Evolutionary conservation across 2,329 filamentous ascomycete genomes (phyloP).

Genomic region (Ambrosiella beaveri): DNA sequence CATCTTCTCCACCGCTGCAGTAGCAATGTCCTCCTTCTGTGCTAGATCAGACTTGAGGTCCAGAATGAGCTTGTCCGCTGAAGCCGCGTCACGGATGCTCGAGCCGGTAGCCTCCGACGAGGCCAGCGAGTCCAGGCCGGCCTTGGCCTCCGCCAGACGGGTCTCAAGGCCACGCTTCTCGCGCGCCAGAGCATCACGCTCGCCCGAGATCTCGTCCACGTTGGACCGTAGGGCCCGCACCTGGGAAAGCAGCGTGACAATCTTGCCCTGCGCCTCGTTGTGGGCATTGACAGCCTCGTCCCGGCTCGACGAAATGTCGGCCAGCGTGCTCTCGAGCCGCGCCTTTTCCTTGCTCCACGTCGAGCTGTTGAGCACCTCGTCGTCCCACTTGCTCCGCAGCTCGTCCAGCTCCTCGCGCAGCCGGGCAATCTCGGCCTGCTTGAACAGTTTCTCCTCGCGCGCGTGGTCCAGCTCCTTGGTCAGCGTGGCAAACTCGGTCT

Average conservation of each 20-base stretch:
- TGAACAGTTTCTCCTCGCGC: constrained; percentile 73
- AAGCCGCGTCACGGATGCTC: constrained; percentile 75
- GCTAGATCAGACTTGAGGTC: constrained; percentile 78
- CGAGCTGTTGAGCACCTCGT: constrained; percentile 91
- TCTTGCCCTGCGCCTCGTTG: constrained; percentile 85
- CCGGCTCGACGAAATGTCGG: constrained; percentile 75
- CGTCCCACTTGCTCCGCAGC: constrained; percentile 89
- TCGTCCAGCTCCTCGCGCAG: constrained; percentile 94
- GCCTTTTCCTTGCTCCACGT: constrained; percentile 98
- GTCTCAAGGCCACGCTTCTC: constrained; percentile 84
- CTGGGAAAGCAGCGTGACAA: constrained; percentile 78
- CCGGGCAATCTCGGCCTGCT: constrained; percentile 69
- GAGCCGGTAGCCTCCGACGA: constrained; percentile 56
- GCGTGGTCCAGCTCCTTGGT: constrained; percentile 88
- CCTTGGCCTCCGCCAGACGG: constrained; percentile 70
- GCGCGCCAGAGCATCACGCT: constrained; percentile 67
- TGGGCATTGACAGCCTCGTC: constrained; percentile 88
- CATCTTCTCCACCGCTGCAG: constrained; percentile 94
- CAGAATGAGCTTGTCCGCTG: constrained; percentile 72
- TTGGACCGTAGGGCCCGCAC: constrained; percentile 68
- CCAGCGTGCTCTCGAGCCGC: constrained; percentile 72
- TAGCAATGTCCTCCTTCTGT: constrained; percentile 82
- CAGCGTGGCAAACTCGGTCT: constrained; percentile 73
- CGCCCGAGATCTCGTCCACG: constrained; percentile 69
- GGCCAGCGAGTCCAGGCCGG: constrained; percentile 73